Percentiles rank a stretch among this genome's conserved stretches.
Conservation (phyloP, 768 basidiomycete genomes). For the Kwoniella europaea region DNA sequence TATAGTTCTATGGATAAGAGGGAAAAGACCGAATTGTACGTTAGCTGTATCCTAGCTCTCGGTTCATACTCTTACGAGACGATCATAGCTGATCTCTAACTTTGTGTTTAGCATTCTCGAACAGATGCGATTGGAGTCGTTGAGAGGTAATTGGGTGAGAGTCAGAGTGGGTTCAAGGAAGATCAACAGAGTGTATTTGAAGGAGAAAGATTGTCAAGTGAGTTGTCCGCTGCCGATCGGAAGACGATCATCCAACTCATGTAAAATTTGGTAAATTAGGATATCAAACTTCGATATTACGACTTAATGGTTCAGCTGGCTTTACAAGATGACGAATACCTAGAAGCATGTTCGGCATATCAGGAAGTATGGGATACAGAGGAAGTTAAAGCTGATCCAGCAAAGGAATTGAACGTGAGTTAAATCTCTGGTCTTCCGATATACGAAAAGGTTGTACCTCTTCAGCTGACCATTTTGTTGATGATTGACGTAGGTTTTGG, state of each 20-base stretch:
- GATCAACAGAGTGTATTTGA: constrained; percentile 90
- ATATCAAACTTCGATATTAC: constrained; percentile 93
- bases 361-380: constrained; percentile 98
- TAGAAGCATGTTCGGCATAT: constrained; percentile 93
- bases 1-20: constrained; percentile 97
- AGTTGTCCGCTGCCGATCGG: constrained; percentile 32
- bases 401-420: constrained; percentile 55
- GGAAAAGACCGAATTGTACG: constrained; percentile 91
- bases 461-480: constrained; percentile 3
- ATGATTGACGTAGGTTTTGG: constrained; percentile 70
- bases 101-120: constrained; percentile 69
- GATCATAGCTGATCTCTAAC: too few relatives aligned
- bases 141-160: constrained; percentile 79
- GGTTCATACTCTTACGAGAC: too few relatives aligned
- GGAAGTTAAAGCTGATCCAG: constrained; percentile 81
- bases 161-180: constrained; percentile 89
- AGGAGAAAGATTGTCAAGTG: constrained; percentile 86
- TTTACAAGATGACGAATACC: constrained; percentile 78
- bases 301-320: constrained; percentile 96
- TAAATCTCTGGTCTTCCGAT: neutral
- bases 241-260: neutral
- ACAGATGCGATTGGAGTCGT: constrained; percentile 80
- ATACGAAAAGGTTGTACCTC: neutral
- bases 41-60: too few relatives aligned
- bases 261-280: constrained; percentile 62